Evolutionary conservation across 1,139 yeast genomes (phyloP).

Genomic region (Taphrina pruni): DNA sequence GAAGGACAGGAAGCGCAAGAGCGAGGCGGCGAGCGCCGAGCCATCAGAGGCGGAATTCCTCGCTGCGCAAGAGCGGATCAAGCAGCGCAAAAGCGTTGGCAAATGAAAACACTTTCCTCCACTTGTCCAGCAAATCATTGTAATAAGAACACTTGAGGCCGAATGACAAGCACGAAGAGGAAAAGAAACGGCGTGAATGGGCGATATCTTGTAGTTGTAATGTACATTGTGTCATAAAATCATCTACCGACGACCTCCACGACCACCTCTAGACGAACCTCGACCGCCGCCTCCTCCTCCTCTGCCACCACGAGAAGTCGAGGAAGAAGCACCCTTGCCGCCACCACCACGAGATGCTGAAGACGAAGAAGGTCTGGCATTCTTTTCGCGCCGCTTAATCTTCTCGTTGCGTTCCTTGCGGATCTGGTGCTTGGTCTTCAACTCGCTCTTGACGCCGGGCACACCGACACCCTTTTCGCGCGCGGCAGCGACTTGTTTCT

Average conservation of each 20-base stretch:
- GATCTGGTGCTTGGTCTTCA: conserved; percentile 73
- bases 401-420: conserved; percentile 73
- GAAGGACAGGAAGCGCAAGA: conserved; percentile 32
- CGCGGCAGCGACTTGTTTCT: conserved; percentile 82
- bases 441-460: conserved; percentile 59
- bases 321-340: background rate
- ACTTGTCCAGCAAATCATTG: background rate
- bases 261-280: conserved; percentile 9
- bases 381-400: conserved; percentile 80
- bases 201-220: too few species aligned
- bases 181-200: too few species aligned
- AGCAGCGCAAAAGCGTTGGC: conserved; percentile 27
- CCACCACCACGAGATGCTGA: conserved; percentile 7
- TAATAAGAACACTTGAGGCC: too few species aligned
- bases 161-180: too few species aligned
- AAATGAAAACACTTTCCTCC: background rate
- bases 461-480: conserved; percentile 67
- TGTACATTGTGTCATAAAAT: background rate
- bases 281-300: conserved; percentile 23
- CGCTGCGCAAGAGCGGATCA: conserved; percentile 42
- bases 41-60: conserved; percentile 43
- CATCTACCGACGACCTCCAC: conserved; percentile 19
- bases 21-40: conserved; percentile 41
- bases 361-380: conserved; percentile 67
- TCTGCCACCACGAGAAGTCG: conserved; percentile 15